Base-by-base conservation (phyloP, 352 stramenopile genomes). In the Elongisporangium anandrum region DNA sequence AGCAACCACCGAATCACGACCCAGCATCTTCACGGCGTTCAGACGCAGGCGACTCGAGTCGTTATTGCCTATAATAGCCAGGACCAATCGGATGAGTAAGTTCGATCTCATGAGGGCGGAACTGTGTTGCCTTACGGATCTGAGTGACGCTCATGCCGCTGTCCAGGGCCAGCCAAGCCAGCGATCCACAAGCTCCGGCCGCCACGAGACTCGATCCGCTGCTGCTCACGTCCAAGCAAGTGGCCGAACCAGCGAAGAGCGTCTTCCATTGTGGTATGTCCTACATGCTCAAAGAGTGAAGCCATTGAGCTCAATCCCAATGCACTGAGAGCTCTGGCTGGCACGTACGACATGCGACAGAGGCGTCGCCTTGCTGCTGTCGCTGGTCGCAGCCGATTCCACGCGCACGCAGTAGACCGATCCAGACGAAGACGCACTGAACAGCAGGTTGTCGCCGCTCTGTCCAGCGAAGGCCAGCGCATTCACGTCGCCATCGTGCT, bases 161-260 rank as follows among this genome's bases (percentile, higher is more conserved):
- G 61, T 89, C 79, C 12, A 94, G 73, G 29, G 79, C 73, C 22
- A 91, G 63, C 85, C 85, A 94, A 57, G 75, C 82, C 26, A 91
- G 53, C 26, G 78, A 61, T 54, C 85, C 85, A 48, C 63, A 56
- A 22, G 78, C 72, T 21, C 75, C 88, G 19, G 70, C 80, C 45
- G 71, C 72, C 17, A 90, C 81, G 23, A 89, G 66, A 54, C 64
- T 83, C 4, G 73, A 60, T n/a, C 69, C 60, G 34, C 56, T 68
- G 41, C 75, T 72, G 52, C 74, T 82, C 10, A 75, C 74, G 55
- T 92, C 82, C 49, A 94, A 51, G 47, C 79, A 77, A 41, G 82
- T 90, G 9, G 77, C 72, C 48, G 56, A 58, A 6, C 56, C 58
- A 1, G 55, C 50, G 59, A 89, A 88, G 3, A 92, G 53, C 49